phyloP scores from a whole-genome alignment of 2,329 filamentous ascomycete genomes.

The Xylariales sp. region DNA sequence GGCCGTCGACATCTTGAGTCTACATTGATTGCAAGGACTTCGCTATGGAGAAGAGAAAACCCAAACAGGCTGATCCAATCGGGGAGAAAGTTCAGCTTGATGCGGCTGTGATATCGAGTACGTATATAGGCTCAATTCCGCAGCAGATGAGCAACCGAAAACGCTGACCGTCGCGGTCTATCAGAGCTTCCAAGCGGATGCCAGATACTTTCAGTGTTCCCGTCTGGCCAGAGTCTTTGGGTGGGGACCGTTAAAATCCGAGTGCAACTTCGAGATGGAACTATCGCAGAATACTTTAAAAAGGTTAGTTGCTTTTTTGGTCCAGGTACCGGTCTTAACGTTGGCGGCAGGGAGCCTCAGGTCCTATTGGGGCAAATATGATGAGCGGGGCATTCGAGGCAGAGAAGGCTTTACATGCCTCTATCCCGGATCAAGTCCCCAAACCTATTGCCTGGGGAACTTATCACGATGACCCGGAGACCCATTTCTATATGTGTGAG shows the following conservation, averaged over 20 bases:
- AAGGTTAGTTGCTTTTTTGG: conserved; percentile 9
- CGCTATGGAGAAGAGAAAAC: conserved; percentile 2
- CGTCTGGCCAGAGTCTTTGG: conserved; percentile 16
- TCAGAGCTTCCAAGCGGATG: background rate
- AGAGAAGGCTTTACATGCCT: conserved; percentile 16
- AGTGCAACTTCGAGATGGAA: no score
- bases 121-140: conserved; percentile 8
- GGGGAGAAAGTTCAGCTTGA: conserved; percentile 7
- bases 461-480: conserved; percentile 16
- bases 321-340: conserved; percentile 13
- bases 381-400: conserved; percentile 18
- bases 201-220: conserved; percentile 13
- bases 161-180: no score
- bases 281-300: no score
- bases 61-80: background rate
- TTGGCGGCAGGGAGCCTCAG: conserved; percentile 12
- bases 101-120: conserved; percentile 7
- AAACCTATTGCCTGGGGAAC: conserved; percentile 16
- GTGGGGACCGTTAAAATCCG: conserved; percentile 10
- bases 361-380: conserved; percentile 12
- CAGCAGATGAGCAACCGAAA: no score
- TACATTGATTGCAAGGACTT: no score
- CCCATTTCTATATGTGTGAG: conserved; percentile 20
- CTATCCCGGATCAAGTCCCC: conserved; percentile 19
- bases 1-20: no score